Base-by-base conservation (phyloP, 83 land plant species). In the Isoetes engelmannii region DNA sequence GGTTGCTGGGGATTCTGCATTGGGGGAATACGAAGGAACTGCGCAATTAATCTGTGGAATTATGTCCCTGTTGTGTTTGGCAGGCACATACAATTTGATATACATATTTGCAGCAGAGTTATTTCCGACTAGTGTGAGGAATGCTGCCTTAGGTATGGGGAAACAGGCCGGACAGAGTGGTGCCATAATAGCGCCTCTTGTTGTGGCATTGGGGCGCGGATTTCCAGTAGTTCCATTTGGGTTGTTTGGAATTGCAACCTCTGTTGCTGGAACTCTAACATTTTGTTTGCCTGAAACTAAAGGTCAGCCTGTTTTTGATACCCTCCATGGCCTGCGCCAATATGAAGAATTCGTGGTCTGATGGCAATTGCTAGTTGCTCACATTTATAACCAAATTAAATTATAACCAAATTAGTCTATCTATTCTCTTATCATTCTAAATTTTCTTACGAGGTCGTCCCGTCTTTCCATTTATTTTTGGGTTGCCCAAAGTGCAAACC, bases 101-200 rank as follows among this genome's bases (percentile, higher is more conserved):
- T 48, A 75, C 4, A 73, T 84, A 5, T 81, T 72, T 53, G 48
- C 56, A 19, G 7, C 73, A 9, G 87, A 84, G 72, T 50, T 84
- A 58, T 84, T 84, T 50, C 77, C 87, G 2, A 84, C 87, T 45
- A 71, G 79, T 47, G 82, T 84, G 53, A 65, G 84, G 62, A 81
- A 76, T 82, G 73, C 77, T 12, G 82, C 87, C 21, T 9, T 75
- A 67, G 48, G 82, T 4, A 72, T 73, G 84, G 69, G 73, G 51
- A 63, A 84, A 70, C 84, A 81, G 77, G 77, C 82, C 18, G 12
- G 69, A 20, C 71, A 75, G 61, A 37, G 74, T 2, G 87, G 82
- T 3, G 81, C 72, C 1, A 83, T 68, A 41, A 21, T 80, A 4
- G 57, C 79, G 4, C 88, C 88, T 7, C 7, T 68, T 56, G 45